A percentile compares a stretch with the other conserved stretches of the same genome.
phyloP scores from a whole-genome alignment of 2,329 filamentous ascomycete genomes.

The Colletotrichum eleusines region DNA sequence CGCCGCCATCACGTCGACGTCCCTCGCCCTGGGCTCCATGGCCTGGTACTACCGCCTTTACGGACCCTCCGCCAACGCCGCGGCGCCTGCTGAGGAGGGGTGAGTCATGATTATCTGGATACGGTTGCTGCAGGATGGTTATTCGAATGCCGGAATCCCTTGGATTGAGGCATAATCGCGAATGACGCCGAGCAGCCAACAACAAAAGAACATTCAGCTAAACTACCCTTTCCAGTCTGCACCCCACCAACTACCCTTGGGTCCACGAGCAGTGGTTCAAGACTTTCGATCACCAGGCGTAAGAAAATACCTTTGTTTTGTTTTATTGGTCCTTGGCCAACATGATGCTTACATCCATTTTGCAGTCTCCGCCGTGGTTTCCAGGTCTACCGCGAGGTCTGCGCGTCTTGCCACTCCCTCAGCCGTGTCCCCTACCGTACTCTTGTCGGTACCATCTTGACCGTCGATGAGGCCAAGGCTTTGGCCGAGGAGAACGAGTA shows the following conservation, averaged over 20 bases:
- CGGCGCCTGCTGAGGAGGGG: constrained; percentile 97
- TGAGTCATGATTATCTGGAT: constrained; percentile 67
- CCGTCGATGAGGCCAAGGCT: constrained; percentile 97
- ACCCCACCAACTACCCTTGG: constrained; percentile 94
- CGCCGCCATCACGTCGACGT: constrained; percentile 87
- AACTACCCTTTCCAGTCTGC: constrained; percentile 72
- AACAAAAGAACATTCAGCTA: constrained; percentile 30
- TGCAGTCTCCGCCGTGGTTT: constrained; percentile 95
- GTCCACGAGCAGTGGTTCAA: constrained; percentile 92
- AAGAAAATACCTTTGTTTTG: constrained; percentile 57
- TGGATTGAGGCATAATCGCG: constrained; percentile 42
- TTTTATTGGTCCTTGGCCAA: constrained; percentile 7
- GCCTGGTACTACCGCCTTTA: constrained; percentile 99
- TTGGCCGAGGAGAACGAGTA: constrained; percentile 99
- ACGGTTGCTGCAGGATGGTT: constrained; percentile 28
- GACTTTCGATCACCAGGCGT: constrained; percentile 98
- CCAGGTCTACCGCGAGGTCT: constrained; percentile 99
- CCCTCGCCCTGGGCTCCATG: constrained; percentile 87
- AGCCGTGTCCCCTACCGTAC: constrained; percentile 92
- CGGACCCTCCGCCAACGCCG: constrained; percentile 86
- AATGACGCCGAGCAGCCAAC: constrained; percentile 21
- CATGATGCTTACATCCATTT: constrained; percentile 40
- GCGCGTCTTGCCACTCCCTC: constrained; percentile 97
- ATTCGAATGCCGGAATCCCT: constrained; percentile 27
- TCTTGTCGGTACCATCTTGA: constrained; percentile 91